Conservation (phyloP, 1,284 basidiomycete species). For the Cryptococcus wingfieldii region DNA sequence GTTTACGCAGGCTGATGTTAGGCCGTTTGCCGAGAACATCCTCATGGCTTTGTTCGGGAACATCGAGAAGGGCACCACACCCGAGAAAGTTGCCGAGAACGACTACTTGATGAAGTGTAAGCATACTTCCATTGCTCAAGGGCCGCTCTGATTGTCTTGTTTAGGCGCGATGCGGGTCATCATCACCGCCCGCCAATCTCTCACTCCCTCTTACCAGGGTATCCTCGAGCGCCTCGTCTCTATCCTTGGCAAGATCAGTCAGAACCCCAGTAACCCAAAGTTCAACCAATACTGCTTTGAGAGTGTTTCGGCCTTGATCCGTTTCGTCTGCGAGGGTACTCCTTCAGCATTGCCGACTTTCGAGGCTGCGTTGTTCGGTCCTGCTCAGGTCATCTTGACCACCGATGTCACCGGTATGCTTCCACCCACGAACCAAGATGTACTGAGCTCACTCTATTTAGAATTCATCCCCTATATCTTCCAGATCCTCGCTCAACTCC, state of each 20-base stretch:
- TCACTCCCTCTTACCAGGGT: constrained; percentile 65
- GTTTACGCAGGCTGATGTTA: constrained; percentile 80
- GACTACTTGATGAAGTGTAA: constrained; percentile 96
- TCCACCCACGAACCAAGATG: not conserved
- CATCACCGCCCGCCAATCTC: constrained; percentile 74
- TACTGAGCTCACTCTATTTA: constrained; percentile 34
- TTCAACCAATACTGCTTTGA: constrained; percentile 99
- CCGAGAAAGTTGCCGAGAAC: constrained; percentile 95
- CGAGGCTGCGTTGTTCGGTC: constrained; percentile 76
- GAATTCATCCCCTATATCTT: constrained; percentile 98
- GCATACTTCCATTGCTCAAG: constrained; percentile 26
- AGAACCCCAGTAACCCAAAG: constrained; percentile 94
- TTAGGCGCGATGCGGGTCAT: constrained; percentile 89
- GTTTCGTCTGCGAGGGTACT: constrained; percentile 75
- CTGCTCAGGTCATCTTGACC: constrained; percentile 82
- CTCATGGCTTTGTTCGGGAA: constrained; percentile 73
- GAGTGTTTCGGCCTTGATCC: constrained; percentile 83
- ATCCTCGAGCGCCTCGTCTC: constrained; percentile 70
- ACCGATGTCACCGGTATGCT: constrained; percentile 83
- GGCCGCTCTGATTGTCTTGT: not conserved
- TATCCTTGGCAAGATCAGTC: constrained; percentile 81
- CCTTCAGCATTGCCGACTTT: constrained; percentile 67
- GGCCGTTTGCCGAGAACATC: constrained; percentile 71
- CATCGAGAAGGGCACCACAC: constrained; percentile 74
- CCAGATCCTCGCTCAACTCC: constrained; percentile 93